phyloP scores from a whole-genome alignment of 2,329 filamentous ascomycete species.

The Mollisia scopiformis region DNA sequence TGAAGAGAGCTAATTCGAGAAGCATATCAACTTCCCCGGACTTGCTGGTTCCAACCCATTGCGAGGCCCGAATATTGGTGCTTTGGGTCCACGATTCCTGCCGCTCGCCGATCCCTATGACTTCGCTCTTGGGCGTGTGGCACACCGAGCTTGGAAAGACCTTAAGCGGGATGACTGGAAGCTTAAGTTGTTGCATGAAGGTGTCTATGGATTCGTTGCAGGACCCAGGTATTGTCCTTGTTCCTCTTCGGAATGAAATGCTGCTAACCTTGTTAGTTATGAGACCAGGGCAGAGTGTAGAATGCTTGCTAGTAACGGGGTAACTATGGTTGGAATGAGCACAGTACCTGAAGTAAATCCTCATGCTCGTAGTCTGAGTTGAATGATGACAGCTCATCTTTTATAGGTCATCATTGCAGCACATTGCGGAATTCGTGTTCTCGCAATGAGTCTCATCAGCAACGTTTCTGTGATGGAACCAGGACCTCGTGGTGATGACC shows the following conservation, averaged over 20 bases:
- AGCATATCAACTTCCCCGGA: conserved; percentile 25
- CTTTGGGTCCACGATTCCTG: conserved; percentile 23
- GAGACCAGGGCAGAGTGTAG: conserved; percentile 68
- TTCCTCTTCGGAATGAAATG: neutral
- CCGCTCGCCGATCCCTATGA: conserved; percentile 28
- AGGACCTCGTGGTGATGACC: conserved; percentile 59
- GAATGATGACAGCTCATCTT: too few relatives aligned
- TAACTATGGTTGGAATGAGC: conserved; percentile 73
- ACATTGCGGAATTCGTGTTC: conserved; percentile 63
- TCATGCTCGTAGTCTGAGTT: too few relatives aligned
- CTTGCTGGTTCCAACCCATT: conserved; percentile 22
- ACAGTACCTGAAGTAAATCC: conserved; percentile 71
- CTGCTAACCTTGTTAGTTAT: conserved; percentile 42
- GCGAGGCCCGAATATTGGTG: conserved; percentile 18
- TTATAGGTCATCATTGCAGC: conserved; percentile 68
- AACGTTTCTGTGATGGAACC: conserved; percentile 64
- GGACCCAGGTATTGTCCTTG: conserved; percentile 20
- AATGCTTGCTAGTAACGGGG: conserved; percentile 61
- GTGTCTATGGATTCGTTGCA: conserved; percentile 24
- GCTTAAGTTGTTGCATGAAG: conserved; percentile 19
- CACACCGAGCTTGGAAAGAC: conserved; percentile 21
- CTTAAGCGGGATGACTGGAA: conserved; percentile 9
- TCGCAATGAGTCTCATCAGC: conserved; percentile 68
- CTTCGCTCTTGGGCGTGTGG: conserved; percentile 20
- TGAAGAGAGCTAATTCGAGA: neutral